Evolutionary conservation across 2,329 filamentous ascomycete genomes (phyloP).

Genomic region (Alternaria arborescens): DNA sequence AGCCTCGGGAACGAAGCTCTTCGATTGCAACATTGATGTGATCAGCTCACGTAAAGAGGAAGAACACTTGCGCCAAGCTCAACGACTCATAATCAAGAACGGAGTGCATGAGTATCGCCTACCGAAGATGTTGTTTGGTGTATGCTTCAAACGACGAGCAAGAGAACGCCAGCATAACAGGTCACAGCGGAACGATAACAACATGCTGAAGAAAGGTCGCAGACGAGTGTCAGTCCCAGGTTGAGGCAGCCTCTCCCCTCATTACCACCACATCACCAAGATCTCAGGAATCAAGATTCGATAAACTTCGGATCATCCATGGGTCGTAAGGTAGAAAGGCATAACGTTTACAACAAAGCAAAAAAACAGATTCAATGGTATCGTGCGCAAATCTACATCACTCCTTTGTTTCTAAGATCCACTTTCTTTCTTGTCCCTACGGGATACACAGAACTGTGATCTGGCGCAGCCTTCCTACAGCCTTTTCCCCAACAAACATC

Average conservation of each 20-base stretch:
- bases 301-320: background rate
- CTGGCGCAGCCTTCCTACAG: constrained; percentile 26
- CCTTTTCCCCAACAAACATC: constrained; percentile 6
- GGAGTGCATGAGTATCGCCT: no score
- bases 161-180: background rate
- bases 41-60: no score
- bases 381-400: constrained; percentile 8
- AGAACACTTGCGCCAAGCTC: no score
- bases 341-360: background rate
- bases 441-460: constrained; percentile 4
- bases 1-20: no score
- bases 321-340: background rate
- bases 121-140: background rate
- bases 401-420: constrained; percentile 1
- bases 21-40: no score
- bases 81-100: no score
- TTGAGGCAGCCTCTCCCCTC: background rate
- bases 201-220: background rate
- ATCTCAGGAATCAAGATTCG: background rate
- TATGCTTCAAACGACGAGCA: background rate
- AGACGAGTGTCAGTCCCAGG: background rate
- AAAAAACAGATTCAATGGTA: constrained; percentile 6
- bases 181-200: background rate
- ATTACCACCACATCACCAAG: background rate
- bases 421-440: constrained; percentile 9